phyloP scores from a whole-genome alignment of 371 early-diverging fungal species.

The Mucor velutinosus region DNA sequence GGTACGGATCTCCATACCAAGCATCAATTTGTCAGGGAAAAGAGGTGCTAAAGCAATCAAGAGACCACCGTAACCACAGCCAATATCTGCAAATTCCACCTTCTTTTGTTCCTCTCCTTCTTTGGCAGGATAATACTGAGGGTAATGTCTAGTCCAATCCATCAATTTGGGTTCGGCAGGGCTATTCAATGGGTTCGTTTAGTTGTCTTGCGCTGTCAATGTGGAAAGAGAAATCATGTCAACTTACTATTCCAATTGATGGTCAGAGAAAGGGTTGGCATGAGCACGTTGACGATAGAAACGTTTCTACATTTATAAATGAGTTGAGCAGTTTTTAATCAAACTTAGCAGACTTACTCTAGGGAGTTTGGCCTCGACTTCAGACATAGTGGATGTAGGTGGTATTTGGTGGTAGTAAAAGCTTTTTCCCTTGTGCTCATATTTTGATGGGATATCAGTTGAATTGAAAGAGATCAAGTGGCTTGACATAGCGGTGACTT shows the following conservation, averaged over 20 bases:
- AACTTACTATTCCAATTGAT: constrained; percentile 86
- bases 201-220: neutral
- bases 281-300: constrained; percentile 98
- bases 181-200: constrained; percentile 37
- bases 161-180: constrained; percentile 84
- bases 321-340: neutral
- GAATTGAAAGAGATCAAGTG: neutral
- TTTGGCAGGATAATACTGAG: constrained; percentile 65
- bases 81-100: constrained; percentile 98
- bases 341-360: constrained; percentile 22
- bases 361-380: constrained; percentile 43
- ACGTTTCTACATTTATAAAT: constrained; percentile 68
- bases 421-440: neutral
- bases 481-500: neutral
- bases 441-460: neutral
- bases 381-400: constrained; percentile 17
- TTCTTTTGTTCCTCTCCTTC: constrained; percentile 49
- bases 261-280: constrained; percentile 97
- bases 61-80: constrained; percentile 99
- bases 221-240: neutral
- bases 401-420: neutral
- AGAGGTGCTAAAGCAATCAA: constrained; percentile 88
- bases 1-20: constrained; percentile 98
- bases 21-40: constrained; percentile 88
- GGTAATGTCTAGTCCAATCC: constrained; percentile 92